These are phyloP conservation scores for Lecanosticta acicola DNA, from an alignment of 2,329 filamentous ascomycete species.

Conservation along the genomic window DNA sequence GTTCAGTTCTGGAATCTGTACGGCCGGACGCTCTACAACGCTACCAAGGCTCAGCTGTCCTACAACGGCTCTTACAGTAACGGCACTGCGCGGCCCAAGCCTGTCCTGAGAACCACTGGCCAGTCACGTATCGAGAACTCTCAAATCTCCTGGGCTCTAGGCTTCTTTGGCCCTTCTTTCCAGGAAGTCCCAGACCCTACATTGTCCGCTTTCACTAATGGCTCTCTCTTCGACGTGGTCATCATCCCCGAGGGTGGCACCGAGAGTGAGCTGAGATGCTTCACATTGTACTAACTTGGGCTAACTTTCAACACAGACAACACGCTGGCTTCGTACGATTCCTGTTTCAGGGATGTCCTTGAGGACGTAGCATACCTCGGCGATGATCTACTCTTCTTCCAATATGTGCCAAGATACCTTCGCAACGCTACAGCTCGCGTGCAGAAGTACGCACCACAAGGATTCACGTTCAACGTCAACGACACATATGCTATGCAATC, in stretches of 20 bases:
- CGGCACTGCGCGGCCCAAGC: slow-evolving; percentile 44
- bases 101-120: slow-evolving; percentile 50
- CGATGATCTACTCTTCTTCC: slow-evolving; percentile 38
- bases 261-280: slow-evolving; percentile 42
- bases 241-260: slow-evolving; percentile 47
- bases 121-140: slow-evolving; percentile 53
- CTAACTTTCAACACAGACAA: slow-evolving; percentile 28
- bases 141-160: slow-evolving; percentile 49
- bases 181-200: slow-evolving; percentile 34
- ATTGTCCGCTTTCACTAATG: slow-evolving; percentile 38
- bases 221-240: slow-evolving; percentile 42
- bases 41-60: slow-evolving; percentile 42
- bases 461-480: slow-evolving; percentile 46
- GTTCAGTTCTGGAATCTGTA: slow-evolving; percentile 52
- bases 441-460: slow-evolving; percentile 42
- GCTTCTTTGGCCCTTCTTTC: slow-evolving; percentile 49
- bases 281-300: background rate
- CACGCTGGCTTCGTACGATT: slow-evolving; percentile 49
- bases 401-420: slow-evolving; percentile 46
- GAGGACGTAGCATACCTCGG: slow-evolving; percentile 33
- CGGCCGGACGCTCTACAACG: slow-evolving; percentile 50
- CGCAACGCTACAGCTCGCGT: slow-evolving; percentile 42
- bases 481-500: slow-evolving; percentile 43
- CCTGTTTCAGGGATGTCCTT: slow-evolving; percentile 41
- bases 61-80: slow-evolving; percentile 48